Base-by-base conservation (phyloP, 805 yeast genomes). In the Nakazawaea peltata region DNA sequence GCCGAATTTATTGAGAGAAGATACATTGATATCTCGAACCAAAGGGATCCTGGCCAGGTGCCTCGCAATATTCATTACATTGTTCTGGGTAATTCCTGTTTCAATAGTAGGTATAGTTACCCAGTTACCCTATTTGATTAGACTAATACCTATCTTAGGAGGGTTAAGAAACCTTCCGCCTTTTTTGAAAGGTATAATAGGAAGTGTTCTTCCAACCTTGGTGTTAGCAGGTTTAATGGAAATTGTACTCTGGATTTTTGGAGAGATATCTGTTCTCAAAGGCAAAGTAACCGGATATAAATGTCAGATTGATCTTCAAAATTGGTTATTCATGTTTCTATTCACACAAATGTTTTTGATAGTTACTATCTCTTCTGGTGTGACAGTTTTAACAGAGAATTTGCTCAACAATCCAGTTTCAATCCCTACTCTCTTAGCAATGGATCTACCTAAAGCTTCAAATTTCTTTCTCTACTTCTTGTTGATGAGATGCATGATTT, bases 311-410 rank as follows among this genome's bases (percentile, higher is more conserved):
- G 82, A 79, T 43, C 65, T 81, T 12, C 95, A 86, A 44, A 62
- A 65, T 30, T 82, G 92, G 84, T 69, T 82, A 44, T 88, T 83
- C 55, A 63, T 74, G 1, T 87, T 87, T 49, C 59, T 81, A 33
- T 86, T 83, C 51, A 74, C 87, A 34, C 96, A 88, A 46, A 71
- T 86, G 28, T 87, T 88, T 45, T 55, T 88, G 30, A 90, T 87
- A 18, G 86, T 87, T 2, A 81, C 95, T 0, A 70, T 87, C 25
- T 84, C 94, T 46, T 79, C 92, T 0, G 88, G 95, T 19, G 55
- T 83, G 3, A 70, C 81, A 2, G 75, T 72, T 6, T 65, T 84
- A 0, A 54, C 81, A 29, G 75, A 76, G 42, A 76, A 72, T 37
- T 56, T 81, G 4, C 54, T 83, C 5, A 74, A 71, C 40, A 78